Percentiles rank a stretch among this genome's conserved stretches.
phyloP scores from a whole-genome alignment of 2,329 filamentous ascomycete species.

The Trichophyton mentagrophytes region DNA sequence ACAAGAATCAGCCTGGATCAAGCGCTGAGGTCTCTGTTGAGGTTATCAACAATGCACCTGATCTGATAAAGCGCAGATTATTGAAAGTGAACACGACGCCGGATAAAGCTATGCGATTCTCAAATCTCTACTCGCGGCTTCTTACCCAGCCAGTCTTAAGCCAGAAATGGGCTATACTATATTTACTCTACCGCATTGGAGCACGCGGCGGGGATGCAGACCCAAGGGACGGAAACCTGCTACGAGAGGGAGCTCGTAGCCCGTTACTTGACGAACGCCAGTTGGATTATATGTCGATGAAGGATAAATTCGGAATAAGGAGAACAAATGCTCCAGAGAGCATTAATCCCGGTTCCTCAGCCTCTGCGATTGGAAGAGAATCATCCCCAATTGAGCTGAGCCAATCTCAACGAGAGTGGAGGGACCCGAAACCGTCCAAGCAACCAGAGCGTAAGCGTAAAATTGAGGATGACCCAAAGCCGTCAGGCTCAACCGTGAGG shows the following conservation, averaged over 20 bases:
- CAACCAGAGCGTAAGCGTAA: conserved; percentile 14
- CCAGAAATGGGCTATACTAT: conserved; percentile 94
- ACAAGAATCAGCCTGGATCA: not conserved
- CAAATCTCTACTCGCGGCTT: conserved; percentile 79
- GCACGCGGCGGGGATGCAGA: conserved; percentile 40
- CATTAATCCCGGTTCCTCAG: conserved; percentile 29
- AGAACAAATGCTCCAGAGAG: conserved; percentile 15
- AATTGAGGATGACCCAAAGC: conserved; percentile 14
- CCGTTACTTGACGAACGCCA: conserved; percentile 29
- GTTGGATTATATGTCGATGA: conserved; percentile 26
- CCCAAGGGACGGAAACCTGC: not conserved
- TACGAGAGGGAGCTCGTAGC: conserved; percentile 20
- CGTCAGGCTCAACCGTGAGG: conserved; percentile 9
- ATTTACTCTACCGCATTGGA: conserved; percentile 73
- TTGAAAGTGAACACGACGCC: conserved; percentile 62
- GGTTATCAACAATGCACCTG: conserved; percentile 75
- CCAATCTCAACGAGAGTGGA: conserved; percentile 1
- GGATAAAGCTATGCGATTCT: conserved; percentile 67
- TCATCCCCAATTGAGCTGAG: conserved; percentile 13
- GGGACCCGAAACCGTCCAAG: conserved; percentile 1
- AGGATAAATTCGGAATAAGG: conserved; percentile 16
- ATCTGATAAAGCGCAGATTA: conserved; percentile 80
- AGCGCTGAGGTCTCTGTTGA: conserved; percentile 18
- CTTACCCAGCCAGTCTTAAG: conserved; percentile 82
- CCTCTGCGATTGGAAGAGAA: conserved; percentile 24